phyloP scores from a whole-genome alignment of 345 rosid genomes.

The Gynandropsis gynandra region DNA sequence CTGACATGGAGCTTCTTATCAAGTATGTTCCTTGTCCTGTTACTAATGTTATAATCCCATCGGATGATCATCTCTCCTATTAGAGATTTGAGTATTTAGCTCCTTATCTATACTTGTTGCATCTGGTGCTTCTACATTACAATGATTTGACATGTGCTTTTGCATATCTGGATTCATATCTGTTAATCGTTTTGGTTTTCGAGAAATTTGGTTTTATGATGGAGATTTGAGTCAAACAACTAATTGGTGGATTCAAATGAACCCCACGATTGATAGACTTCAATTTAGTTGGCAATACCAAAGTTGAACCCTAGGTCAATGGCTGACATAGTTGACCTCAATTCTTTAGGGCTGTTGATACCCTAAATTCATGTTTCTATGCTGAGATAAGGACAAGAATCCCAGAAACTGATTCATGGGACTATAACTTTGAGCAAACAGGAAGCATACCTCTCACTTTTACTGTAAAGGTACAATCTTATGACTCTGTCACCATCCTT shows the following conservation, averaged over 20 bases:
- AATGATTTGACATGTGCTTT: no score
- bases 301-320: background rate
- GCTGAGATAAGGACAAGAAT: constrained; percentile 84
- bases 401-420: constrained; percentile 74
- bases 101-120: no score
- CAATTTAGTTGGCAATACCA: no score
- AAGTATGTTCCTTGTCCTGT: constrained; percentile 37
- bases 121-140: no score
- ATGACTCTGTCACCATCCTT: background rate
- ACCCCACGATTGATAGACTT: no score
- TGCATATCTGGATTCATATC: no score
- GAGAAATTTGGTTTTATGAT: no score
- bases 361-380: constrained; percentile 62
- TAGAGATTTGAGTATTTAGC: no score
- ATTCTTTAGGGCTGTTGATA: constrained; percentile 60
- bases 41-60: background rate
- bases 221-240: no score
- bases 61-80: no score
- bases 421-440: constrained; percentile 77
- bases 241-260: no score
- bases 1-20: constrained; percentile 94
- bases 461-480: constrained; percentile 51
- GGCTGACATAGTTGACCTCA: constrained; percentile 15
- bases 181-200: no score
- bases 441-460: constrained; percentile 69